A percentile compares a stretch with the other conserved stretches of the same genome.
Evolutionary conservation across 768 basidiomycete genomes (phyloP).

Genomic region (Pilatotrama ljubarskyi): DNA sequence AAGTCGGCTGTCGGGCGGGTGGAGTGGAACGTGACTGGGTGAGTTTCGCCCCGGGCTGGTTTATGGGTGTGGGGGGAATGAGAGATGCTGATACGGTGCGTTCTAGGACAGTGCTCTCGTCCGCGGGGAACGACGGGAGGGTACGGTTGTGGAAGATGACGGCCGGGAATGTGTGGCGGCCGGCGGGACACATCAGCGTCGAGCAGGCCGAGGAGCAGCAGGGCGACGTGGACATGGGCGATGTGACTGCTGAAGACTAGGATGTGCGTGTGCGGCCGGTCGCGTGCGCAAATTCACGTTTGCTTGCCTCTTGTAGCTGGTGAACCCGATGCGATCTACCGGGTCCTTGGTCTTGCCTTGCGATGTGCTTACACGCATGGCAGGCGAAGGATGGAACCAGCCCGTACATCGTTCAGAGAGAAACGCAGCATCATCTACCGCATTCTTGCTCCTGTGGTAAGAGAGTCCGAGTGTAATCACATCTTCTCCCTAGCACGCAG

Average conservation of each 20-base stretch:
- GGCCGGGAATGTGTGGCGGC: slow-evolving; percentile 80
- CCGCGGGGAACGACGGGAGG: slow-evolving; percentile 80
- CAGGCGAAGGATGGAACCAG: too few relatives aligned
- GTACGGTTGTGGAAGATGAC: slow-evolving; percentile 86
- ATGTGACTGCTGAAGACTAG: slow-evolving; percentile 38
- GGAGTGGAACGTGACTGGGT: slow-evolving; percentile 95
- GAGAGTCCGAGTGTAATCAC: too few relatives aligned
- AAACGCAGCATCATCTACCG: too few relatives aligned
- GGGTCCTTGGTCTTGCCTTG: too few relatives aligned
- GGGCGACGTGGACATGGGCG: slow-evolving; percentile 48
- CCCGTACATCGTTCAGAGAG: too few relatives aligned
- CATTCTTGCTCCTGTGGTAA: too few relatives aligned
- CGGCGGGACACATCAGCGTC: slow-evolving; percentile 79
- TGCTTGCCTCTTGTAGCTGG: too few relatives aligned
- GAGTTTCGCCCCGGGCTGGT: slow-evolving; percentile 13
- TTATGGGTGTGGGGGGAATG: neutral
- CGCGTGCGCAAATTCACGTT: neutral
- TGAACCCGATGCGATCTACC: too few relatives aligned
- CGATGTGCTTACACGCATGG: too few relatives aligned
- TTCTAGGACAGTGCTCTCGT: slow-evolving; percentile 75
- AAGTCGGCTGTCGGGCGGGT: slow-evolving; percentile 83
- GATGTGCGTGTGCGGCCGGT: neutral
- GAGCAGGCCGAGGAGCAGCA: slow-evolving; percentile 65
- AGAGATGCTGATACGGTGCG: neutral
- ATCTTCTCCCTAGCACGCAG: too few relatives aligned